phyloP scores from a whole-genome alignment of 2,329 filamentous ascomycete species.

The Alternaria alternata region DNA sequence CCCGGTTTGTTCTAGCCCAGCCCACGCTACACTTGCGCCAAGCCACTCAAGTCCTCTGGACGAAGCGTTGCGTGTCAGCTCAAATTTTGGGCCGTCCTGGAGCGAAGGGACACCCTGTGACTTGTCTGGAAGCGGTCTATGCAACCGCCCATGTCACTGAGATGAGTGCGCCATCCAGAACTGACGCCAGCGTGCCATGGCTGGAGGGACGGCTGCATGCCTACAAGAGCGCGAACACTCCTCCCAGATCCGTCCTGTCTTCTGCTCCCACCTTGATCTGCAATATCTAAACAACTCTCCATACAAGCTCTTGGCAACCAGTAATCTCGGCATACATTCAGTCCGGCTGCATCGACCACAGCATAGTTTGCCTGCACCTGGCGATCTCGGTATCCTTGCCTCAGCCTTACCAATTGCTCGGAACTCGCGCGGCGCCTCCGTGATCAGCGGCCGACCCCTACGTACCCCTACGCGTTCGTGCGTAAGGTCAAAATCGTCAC shows the following conservation, averaged over 20 bases:
- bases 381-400: constrained; percentile 24
- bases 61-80: constrained; percentile 42
- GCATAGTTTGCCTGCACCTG: constrained; percentile 6
- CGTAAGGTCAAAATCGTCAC: constrained; percentile 22
- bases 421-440: constrained; percentile 18
- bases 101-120: constrained; percentile 36
- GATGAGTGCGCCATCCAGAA: constrained; percentile 26
- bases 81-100: constrained; percentile 34
- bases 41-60: constrained; percentile 23
- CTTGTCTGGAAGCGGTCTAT: constrained; percentile 38
- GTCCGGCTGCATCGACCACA: neutral
- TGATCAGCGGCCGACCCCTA: constrained; percentile 25
- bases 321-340: constrained; percentile 7
- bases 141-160: constrained; percentile 29
- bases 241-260: constrained; percentile 15
- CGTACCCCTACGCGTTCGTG: constrained; percentile 25
- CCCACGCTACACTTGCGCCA: constrained; percentile 29
- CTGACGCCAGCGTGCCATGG: constrained; percentile 23
- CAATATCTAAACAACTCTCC: constrained; percentile 1
- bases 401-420: constrained; percentile 28
- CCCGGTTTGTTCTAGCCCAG: constrained; percentile 27
- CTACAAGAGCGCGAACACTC: constrained; percentile 38
- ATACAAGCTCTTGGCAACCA: constrained; percentile 1
- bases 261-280: constrained; percentile 8
- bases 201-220: constrained; percentile 8